Conservation (phyloP, 441 rosid species). For the Erodium moschatum region DNA sequence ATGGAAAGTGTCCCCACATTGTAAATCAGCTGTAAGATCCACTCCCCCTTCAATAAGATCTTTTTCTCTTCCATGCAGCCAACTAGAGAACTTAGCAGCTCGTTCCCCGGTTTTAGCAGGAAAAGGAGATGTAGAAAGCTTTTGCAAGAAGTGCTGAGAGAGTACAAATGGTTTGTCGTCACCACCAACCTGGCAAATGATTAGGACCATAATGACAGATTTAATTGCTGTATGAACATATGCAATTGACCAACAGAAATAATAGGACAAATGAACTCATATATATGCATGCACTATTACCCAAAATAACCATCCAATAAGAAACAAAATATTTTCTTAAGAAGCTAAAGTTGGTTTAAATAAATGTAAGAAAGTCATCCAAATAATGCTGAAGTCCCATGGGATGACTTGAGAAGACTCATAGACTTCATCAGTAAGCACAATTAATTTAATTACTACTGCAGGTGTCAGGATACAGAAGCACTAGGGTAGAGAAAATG, state of each 20-base stretch:
- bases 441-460: background rate
- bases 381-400: background rate
- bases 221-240: constrained; percentile 2
- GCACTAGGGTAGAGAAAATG: background rate
- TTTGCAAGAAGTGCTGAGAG: constrained; percentile 73
- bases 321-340: background rate
- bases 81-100: constrained; percentile 64
- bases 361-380: background rate
- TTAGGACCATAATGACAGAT: constrained; percentile 22
- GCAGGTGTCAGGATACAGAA: background rate
- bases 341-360: background rate
- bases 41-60: constrained; percentile 48
- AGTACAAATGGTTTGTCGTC: constrained; percentile 74
- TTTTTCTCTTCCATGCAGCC: constrained; percentile 57
- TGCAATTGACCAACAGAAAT: background rate
- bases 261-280: background rate
- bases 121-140: constrained; percentile 66
- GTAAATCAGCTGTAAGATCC: constrained; percentile 59
- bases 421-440: background rate
- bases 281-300: background rate
- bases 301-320: background rate
- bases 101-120: constrained; percentile 76
- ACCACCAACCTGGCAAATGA: constrained; percentile 70
- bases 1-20: constrained; percentile 80
- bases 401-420: background rate